phyloP scores from a whole-genome alignment of 495 filamentous ascomycete genomes.

The Neurospora africana region DNA sequence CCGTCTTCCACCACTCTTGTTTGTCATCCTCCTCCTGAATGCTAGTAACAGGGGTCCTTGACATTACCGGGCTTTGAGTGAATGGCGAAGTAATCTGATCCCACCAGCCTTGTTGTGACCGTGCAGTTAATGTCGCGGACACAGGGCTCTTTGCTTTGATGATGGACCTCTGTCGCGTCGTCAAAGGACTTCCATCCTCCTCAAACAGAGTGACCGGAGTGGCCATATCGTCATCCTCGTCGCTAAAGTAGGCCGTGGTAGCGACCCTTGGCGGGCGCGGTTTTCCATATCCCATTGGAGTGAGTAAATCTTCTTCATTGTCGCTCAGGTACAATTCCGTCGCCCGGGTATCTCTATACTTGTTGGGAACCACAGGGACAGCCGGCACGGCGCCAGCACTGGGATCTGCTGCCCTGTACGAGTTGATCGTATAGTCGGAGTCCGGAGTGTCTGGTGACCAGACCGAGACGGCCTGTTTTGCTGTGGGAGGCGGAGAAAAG shows the following conservation, averaged over 20 bases:
- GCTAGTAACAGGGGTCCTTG: slow-evolving; percentile 1
- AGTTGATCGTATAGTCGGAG: neutral
- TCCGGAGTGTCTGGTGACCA: slow-evolving; percentile 47
- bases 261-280: neutral
- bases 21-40: neutral
- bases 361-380: slow-evolving; percentile 4
- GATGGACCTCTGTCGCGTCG: slow-evolving; percentile 20
- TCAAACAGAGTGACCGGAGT: slow-evolving; percentile 38
- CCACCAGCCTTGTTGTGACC: slow-evolving; percentile 70
- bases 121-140: slow-evolving; percentile 15
- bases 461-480: slow-evolving; percentile 48
- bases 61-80: slow-evolving; percentile 9
- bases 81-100: slow-evolving; percentile 75
- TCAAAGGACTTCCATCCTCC: slow-evolving; percentile 32
- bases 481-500: slow-evolving; percentile 22
- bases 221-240: slow-evolving; percentile 24
- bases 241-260: slow-evolving; percentile 15
- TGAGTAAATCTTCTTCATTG: neutral
- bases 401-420: neutral
- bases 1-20: slow-evolving; percentile 28
- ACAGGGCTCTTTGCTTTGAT: slow-evolving; percentile 14
- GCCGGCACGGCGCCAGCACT: neutral
- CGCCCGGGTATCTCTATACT: neutral
- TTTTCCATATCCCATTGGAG: slow-evolving; percentile 2
- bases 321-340: neutral